Conservation (phyloP, 2,329 filamentous ascomycete species). For the Beauveria scarabaeidicola region DNA sequence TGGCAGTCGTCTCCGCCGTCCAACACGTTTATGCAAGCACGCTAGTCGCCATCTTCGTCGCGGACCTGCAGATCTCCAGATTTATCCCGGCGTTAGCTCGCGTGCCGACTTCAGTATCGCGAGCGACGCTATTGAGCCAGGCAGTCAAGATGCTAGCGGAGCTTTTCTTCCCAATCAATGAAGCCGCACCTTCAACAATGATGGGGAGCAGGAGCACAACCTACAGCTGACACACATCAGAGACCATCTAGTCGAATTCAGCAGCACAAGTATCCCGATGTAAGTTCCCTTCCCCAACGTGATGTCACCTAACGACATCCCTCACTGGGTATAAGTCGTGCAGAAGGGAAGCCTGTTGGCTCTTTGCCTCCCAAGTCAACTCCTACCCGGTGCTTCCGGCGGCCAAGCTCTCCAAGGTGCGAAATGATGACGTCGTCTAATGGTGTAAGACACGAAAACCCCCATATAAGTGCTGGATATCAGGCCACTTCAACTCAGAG, state of each 20-base stretch:
- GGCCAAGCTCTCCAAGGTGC: not conserved
- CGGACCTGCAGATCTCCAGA: not conserved
- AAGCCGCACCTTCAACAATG: not conserved
- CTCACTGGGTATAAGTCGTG: not conserved
- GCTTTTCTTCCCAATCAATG: not conserved
- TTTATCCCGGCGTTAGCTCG: not conserved
- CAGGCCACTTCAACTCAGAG: slow-evolving; percentile 16
- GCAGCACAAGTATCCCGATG: no score
- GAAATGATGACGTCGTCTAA: slow-evolving; percentile 12
- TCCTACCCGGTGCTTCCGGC: slow-evolving; percentile 14
- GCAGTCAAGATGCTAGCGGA: not conserved
- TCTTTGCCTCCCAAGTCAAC: slow-evolving; percentile 11
- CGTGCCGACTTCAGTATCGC: not conserved
- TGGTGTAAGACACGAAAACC: slow-evolving; percentile 6
- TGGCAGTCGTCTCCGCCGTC: no score
- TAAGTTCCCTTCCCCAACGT: no score
- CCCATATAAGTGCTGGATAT: slow-evolving; percentile 10
- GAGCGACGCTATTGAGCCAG: not conserved
- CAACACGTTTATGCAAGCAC: no score
- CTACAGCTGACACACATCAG: no score
- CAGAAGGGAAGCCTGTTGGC: not conserved
- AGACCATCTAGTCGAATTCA: no score
- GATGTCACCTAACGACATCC: no score
- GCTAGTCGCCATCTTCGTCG: not conserved
- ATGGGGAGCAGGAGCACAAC: not conserved